phyloP scores from a whole-genome alignment of 73 alveolate genomes.

The Tetrahymena elliotti region DNA sequence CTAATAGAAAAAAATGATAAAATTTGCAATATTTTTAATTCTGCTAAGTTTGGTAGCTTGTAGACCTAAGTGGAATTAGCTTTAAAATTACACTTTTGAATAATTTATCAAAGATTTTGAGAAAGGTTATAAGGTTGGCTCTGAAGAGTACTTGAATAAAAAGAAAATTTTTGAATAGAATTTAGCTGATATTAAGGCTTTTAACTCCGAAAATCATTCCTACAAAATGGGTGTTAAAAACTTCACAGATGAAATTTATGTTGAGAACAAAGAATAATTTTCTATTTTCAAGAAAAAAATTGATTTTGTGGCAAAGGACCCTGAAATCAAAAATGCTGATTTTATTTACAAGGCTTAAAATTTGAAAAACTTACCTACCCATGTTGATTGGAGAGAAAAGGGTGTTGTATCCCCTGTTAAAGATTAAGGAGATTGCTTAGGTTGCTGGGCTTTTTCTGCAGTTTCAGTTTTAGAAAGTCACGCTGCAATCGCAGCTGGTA shows the following conservation, averaged over 20 bases:
- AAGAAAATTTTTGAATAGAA: not conserved
- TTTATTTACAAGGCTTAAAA: not conserved
- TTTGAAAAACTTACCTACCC: slow-evolving; percentile 2
- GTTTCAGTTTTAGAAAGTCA: slow-evolving; percentile 52
- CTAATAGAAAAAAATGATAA: not conserved
- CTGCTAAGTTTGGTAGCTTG: not conserved
- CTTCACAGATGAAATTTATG: not conserved
- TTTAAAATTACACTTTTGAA: not conserved
- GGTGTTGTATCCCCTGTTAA: slow-evolving; percentile 53
- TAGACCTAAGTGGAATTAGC: not conserved
- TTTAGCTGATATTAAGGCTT: not conserved
- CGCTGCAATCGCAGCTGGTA: not conserved
- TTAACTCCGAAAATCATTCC: not conserved
- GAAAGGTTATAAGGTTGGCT: not conserved
- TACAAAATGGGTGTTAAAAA: not conserved
- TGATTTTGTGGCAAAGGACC: not conserved
- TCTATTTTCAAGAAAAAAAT: not conserved
- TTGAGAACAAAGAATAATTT: not conserved
- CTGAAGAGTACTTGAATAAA: not conserved
- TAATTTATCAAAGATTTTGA: not conserved
- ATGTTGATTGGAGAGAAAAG: slow-evolving; percentile 53
- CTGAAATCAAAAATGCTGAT: not conserved
- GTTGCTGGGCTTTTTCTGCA: slow-evolving; percentile 70
- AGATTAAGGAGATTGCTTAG: slow-evolving; percentile 59
- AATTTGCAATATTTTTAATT: too few species aligned